These are phyloP conservation scores for Blastobotrys peoriensis DNA, from an alignment of 805 yeast species.

Conservation along the genomic window DNA sequence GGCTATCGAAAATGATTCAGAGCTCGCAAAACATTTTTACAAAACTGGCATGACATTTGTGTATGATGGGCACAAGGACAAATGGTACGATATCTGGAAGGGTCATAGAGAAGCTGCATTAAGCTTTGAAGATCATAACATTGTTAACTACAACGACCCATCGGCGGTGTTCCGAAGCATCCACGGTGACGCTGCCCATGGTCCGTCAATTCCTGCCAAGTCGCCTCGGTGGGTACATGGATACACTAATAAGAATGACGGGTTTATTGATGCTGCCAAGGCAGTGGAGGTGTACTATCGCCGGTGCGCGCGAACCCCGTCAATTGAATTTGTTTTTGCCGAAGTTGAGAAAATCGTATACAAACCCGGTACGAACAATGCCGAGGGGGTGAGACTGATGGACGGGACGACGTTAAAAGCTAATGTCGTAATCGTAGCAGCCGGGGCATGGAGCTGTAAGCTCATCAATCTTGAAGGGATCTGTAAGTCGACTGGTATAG, in stretches of 20 bases:
- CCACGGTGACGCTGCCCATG: background rate
- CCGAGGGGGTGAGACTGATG: slow-evolving; percentile 1
- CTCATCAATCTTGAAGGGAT: slow-evolving; percentile 2
- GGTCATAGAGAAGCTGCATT: no score
- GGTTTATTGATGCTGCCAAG: slow-evolving; percentile 6
- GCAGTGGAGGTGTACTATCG: slow-evolving; percentile 3
- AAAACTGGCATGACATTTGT: no score
- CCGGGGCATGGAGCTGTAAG: slow-evolving; percentile 7
- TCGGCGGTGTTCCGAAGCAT: slow-evolving; percentile 1
- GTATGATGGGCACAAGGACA: no score
- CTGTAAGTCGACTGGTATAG: slow-evolving; percentile 2
- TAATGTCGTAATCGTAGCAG: slow-evolving; percentile 1
- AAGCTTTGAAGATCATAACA: no score
- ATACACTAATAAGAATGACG: slow-evolving; percentile 2
- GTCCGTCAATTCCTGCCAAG: background rate
- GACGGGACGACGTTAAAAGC: background rate
- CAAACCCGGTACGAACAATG: slow-evolving; percentile 1
- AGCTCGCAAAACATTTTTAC: no score
- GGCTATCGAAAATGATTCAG: no score
- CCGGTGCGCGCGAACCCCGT: background rate
- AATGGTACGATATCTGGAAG: no score
- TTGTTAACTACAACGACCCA: background rate
- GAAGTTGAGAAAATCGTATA: slow-evolving; percentile 2
- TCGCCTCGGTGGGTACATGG: slow-evolving; percentile 2
- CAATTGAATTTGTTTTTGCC: background rate